A percentile compares a stretch with the other conserved stretches of the same genome.
These are phyloP conservation scores for Tylopilus felleus DNA, from an alignment of 768 basidiomycete genomes.

Conservation along the genomic window DNA sequence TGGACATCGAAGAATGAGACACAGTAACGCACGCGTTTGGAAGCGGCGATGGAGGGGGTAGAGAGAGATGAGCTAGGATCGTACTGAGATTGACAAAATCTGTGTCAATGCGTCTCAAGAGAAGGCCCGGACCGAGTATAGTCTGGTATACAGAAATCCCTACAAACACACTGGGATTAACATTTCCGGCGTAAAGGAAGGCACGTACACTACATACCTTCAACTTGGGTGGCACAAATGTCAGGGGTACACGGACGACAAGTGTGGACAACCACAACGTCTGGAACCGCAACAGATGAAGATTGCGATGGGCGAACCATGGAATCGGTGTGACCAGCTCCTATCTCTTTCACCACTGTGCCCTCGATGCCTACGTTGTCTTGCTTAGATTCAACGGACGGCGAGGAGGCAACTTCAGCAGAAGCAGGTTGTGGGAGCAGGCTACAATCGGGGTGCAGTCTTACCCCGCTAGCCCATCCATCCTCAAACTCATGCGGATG, in stretches of 20 bases:
- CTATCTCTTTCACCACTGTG: constrained; percentile 5
- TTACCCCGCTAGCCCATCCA: constrained; percentile 27
- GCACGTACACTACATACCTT: constrained; percentile 46
- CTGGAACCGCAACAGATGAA: constrained; percentile 8
- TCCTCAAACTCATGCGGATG: constrained; percentile 42
- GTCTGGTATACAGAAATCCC: constrained; percentile 77
- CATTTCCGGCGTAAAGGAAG: not conserved
- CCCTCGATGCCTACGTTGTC: constrained; percentile 1
- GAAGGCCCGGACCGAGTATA: constrained; percentile 48
- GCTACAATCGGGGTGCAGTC: constrained; percentile 10
- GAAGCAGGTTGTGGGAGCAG: constrained; percentile 5
- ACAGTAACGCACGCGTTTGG: constrained; percentile 50
- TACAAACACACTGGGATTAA: constrained; percentile 28
- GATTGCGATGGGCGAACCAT: not conserved
- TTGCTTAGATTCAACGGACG: constrained; percentile 1
- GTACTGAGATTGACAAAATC: constrained; percentile 70
- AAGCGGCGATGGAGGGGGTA: constrained; percentile 29
- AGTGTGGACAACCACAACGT: constrained; percentile 57
- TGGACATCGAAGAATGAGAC: constrained; percentile 47
- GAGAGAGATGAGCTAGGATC: constrained; percentile 40
- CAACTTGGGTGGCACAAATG: constrained; percentile 64
- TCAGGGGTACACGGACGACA: constrained; percentile 60
- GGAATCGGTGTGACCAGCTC: constrained; percentile 1
- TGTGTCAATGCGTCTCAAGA: constrained; percentile 73
- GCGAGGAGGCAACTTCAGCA: not conserved